These are phyloP conservation scores for Calocybe gambosa DNA, from an alignment of 1,284 basidiomycete species.

Conservation along the genomic window DNA sequence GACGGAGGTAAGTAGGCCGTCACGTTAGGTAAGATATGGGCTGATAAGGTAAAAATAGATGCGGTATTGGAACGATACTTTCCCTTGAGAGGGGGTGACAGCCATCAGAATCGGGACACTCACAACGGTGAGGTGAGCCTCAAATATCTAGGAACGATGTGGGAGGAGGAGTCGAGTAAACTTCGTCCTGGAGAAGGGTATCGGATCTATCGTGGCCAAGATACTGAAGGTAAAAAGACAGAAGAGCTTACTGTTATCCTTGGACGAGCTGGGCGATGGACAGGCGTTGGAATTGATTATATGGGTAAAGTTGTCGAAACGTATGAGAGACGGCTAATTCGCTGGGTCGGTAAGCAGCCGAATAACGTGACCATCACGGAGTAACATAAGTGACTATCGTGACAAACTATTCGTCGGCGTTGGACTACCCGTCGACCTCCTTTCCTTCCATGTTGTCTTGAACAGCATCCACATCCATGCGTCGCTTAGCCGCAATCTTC, in stretches of 20 bases:
- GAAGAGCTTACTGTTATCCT: constrained; percentile 44
- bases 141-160: constrained; percentile 11
- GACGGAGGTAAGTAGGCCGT: constrained; percentile 11
- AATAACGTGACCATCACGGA: constrained; percentile 10
- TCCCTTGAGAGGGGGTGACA: constrained; percentile 23
- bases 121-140: not conserved
- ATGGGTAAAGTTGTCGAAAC: constrained; percentile 48
- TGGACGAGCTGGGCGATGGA: constrained; percentile 41
- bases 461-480: constrained; percentile 24
- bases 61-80: constrained; percentile 38
- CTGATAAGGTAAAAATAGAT: constrained; percentile 15
- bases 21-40: constrained; percentile 9
- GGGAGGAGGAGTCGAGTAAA: constrained; percentile 11
- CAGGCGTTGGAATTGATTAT: constrained; percentile 45
- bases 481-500: constrained; percentile 46
- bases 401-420: constrained; percentile 1
- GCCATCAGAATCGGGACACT: constrained; percentile 1
- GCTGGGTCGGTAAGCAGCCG: constrained; percentile 37
- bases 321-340: constrained; percentile 52
- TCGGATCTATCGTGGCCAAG: constrained; percentile 52
- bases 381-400: constrained; percentile 9
- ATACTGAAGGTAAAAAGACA: constrained; percentile 52
- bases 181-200: constrained; percentile 51
- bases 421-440: constrained; percentile 6
- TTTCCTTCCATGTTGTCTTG: constrained; percentile 12